Evolutionary conservation across 1,284 basidiomycete species (phyloP), one percentile per base, ranked within the genome.

Genomic region (Trametes sp.): DNA sequence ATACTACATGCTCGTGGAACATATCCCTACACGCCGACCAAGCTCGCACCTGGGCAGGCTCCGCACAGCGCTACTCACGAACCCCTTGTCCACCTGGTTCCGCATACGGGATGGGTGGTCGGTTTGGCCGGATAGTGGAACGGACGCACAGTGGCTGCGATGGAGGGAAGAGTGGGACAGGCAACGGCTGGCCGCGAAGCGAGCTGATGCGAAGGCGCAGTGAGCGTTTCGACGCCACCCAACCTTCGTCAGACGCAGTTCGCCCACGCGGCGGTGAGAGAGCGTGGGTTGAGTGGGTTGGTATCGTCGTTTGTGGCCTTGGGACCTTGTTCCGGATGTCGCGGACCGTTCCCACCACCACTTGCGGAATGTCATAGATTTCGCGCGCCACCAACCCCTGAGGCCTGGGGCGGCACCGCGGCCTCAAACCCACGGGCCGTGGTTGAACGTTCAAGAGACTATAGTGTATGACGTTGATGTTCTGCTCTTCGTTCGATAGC

Each of bases 21-120:
- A 85, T n/a, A 74, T 90, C 26, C 91, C 92, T 0, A 69, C 73
- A 29, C 75, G 74, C 13, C 74, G 74, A 28, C 91, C 92, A 8
- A 63, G 70, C 1, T 88, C 89, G 0, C 41, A 80, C 2, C 75
- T 88, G 9, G 88, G 88, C 13, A 72, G 73, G 49, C 61, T 81
- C 1, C 85, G 89, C 50, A 69, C 75, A 19, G 79, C 78, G 38
- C 57, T 90, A 24, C 74, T 95, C 24, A 72, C 73, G 1, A 87
- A 90, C 69, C 84, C 87, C 1, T 52, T 93, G 26, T 82, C 82
- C 4, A 78, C 76, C 0, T 94, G 90, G 85, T 75, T 93, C 35
- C 84, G 88, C 38, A 77, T 95, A 35, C 81, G 91, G 52, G 93
- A 95, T 72, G 90, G 92, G 8, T 95, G 93, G 93, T 82, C 81